These are phyloP conservation scores for Trypanosoma vivax DNA, from an alignment of 208 protist species.

Conservation along the genomic window DNA sequence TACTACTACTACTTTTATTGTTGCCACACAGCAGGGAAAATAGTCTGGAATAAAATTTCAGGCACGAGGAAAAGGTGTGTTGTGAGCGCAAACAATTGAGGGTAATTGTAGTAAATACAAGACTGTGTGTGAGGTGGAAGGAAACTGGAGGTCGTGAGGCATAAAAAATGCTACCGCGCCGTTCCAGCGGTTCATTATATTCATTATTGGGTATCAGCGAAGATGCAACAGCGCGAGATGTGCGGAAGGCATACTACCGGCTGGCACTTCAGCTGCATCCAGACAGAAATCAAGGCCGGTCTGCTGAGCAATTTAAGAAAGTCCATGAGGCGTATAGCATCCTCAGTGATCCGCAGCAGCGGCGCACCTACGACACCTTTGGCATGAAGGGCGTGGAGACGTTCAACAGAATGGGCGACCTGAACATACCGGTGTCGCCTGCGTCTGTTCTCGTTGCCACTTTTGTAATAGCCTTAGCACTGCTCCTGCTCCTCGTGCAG, in stretches of 20 bases:
- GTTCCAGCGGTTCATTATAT: slow-evolving; percentile 19
- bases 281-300: slow-evolving; percentile 16
- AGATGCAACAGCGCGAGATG: slow-evolving; percentile 13
- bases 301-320: slow-evolving; percentile 17
- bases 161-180: slow-evolving; percentile 12
- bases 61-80: too few relatives aligned
- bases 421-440: not conserved
- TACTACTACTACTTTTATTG: not conserved
- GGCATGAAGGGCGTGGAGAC: slow-evolving; percentile 15
- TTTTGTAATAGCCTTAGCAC: slow-evolving; percentile 1
- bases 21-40: not conserved
- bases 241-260: slow-evolving; percentile 15
- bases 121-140: too few relatives aligned
- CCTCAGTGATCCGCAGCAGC: slow-evolving; percentile 16
- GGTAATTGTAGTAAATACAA: too few relatives aligned
- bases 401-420: slow-evolving; percentile 6
- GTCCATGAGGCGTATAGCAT: slow-evolving; percentile 15
- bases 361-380: slow-evolving; percentile 18
- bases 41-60: too few relatives aligned
- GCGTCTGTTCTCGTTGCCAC: not conserved
- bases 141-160: too few relatives aligned
- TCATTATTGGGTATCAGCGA: slow-evolving; percentile 2
- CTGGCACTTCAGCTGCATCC: slow-evolving; percentile 18
- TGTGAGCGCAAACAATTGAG: too few relatives aligned
- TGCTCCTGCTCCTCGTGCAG: slow-evolving; percentile 6